Conservation (phyloP, 2,329 filamentous ascomycete genomes). For the Chaetomiaceae sp. region DNA sequence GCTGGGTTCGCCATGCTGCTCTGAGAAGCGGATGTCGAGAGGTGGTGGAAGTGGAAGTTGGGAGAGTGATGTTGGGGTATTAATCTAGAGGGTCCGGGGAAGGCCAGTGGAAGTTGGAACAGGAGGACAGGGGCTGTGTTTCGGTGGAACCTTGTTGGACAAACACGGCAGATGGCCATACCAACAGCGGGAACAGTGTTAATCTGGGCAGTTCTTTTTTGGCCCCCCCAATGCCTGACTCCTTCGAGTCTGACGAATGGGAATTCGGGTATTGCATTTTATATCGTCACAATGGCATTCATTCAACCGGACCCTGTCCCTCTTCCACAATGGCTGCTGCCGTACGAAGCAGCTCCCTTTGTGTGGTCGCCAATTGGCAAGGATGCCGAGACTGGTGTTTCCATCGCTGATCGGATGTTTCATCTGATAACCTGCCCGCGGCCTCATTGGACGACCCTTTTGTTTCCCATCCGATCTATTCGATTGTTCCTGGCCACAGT, state of each 20-base stretch:
- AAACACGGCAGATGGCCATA: not conserved
- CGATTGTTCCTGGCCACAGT: too few species aligned
- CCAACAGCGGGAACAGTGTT: conserved; percentile 2
- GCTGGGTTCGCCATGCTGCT: conserved; percentile 37
- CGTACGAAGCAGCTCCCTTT: too few species aligned
- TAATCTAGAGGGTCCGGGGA: conserved; percentile 17
- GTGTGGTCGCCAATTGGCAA: not conserved
- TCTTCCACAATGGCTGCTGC: too few species aligned
- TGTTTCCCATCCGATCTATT: not conserved
- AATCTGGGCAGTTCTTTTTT: conserved; percentile 1
- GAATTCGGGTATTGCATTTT: conserved; percentile 3
- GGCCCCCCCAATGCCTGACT: too few species aligned
- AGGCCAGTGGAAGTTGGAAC: not conserved
- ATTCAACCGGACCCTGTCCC: too few species aligned
- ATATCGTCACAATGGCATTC: not conserved
- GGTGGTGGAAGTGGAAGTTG: not conserved
- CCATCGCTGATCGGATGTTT: not conserved
- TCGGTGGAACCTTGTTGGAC: not conserved
- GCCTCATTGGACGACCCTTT: not conserved
- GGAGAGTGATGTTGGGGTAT: conserved; percentile 5
- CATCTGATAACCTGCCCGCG: not conserved
- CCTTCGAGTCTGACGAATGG: not conserved
- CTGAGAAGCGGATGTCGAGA: conserved; percentile 28
- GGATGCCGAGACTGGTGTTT: not conserved
- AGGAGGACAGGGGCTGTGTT: not conserved